These are phyloP conservation scores for Colletotrichum endophyticum DNA, from an alignment of 2,329 filamentous ascomycete species.

Conservation along the genomic window DNA sequence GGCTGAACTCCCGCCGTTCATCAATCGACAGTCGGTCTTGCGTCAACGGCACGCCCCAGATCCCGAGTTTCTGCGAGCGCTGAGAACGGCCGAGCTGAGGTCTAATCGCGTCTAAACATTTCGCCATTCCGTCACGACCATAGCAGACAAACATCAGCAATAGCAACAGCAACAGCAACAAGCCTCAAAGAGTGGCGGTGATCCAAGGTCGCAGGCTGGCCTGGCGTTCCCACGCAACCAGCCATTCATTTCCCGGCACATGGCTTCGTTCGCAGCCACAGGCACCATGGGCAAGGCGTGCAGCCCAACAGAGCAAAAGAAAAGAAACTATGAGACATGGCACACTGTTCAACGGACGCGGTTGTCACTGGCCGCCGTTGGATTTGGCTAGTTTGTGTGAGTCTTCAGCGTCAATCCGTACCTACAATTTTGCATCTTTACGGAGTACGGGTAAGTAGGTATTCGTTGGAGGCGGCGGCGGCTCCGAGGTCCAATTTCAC, in stretches of 20 bases:
- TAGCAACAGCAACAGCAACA: neutral
- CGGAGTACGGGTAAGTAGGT: neutral
- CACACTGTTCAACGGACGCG: neutral
- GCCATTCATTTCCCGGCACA: neutral
- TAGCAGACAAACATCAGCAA: neutral
- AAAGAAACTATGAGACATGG: conserved; percentile 10
- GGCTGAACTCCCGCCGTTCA: neutral
- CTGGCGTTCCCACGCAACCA: neutral
- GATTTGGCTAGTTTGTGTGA: neutral
- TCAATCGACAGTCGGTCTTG: neutral
- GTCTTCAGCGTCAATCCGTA: neutral
- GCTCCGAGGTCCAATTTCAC: conserved; percentile 2
- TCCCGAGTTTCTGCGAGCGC: neutral
- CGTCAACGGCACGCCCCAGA: neutral
- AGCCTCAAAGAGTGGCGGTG: neutral
- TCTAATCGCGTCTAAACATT: neutral
- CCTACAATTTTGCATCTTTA: neutral
- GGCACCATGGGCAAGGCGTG: neutral
- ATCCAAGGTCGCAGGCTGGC: neutral
- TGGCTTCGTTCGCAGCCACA: neutral
- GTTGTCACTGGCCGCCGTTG: neutral
- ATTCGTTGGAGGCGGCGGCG: neutral
- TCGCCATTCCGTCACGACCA: neutral
- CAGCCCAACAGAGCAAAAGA: neutral
- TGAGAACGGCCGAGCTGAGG: neutral